phyloP scores from a whole-genome alignment of 2,329 filamentous ascomycete species.

The Aspergillus viridinutans region DNA sequence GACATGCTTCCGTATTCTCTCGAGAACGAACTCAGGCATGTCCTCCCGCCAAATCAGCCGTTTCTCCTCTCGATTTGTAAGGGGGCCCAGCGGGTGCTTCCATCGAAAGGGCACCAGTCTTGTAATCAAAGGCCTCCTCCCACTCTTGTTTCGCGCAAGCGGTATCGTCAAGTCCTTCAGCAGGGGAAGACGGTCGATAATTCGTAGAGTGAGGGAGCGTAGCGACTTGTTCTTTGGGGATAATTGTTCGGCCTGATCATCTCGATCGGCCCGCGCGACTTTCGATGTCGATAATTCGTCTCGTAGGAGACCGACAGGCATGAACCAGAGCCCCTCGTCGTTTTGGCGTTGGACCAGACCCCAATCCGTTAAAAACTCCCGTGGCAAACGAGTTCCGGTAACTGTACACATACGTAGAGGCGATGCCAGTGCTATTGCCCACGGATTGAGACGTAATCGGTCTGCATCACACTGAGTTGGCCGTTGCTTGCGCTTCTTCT shows the following conservation, averaged over 20 bases:
- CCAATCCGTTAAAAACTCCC: slow-evolving; percentile 31
- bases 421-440: slow-evolving; percentile 38
- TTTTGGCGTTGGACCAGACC: slow-evolving; percentile 30
- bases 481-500: slow-evolving; percentile 22
- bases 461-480: slow-evolving; percentile 23
- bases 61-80: slow-evolving; percentile 23
- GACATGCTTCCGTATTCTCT: slow-evolving; percentile 33
- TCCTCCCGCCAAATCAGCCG: slow-evolving; percentile 45
- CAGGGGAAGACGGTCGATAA: slow-evolving; percentile 25
- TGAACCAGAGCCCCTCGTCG: slow-evolving; percentile 26
- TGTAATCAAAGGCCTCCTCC: slow-evolving; percentile 13
- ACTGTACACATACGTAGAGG: slow-evolving; percentile 31
- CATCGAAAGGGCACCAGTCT: slow-evolving; percentile 32
- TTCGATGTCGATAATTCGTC: slow-evolving; percentile 22
- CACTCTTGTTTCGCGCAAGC: slow-evolving; percentile 3
- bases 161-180: slow-evolving; percentile 17
- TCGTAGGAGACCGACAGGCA: slow-evolving; percentile 30
- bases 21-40: slow-evolving; percentile 42
- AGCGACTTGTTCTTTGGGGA: slow-evolving; percentile 1
- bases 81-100: slow-evolving; percentile 29
- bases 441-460: slow-evolving; percentile 35
- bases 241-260: background rate
- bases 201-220: slow-evolving; percentile 21
- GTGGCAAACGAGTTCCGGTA: slow-evolving; percentile 32
- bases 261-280: background rate